A percentile compares a stretch with the other conserved stretches of the same genome.
These are phyloP conservation scores for Metschnikowia shivogae DNA, from an alignment of 805 yeast species.

Conservation along the genomic window DNA sequence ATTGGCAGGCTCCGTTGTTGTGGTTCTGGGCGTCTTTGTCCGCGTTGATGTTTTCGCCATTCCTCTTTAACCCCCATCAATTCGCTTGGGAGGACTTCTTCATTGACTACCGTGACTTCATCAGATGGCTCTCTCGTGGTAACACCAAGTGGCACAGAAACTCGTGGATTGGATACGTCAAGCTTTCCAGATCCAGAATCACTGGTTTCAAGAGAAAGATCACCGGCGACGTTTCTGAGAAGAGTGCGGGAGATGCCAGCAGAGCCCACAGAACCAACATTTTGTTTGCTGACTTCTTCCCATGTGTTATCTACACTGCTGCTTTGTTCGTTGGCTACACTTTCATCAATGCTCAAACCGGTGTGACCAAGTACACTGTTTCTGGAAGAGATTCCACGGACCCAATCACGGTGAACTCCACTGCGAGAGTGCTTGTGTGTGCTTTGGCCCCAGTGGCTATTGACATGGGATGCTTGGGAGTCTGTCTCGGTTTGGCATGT, in stretches of 20 bases:
- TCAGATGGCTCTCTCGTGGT: constrained; percentile 70
- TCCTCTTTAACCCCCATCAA: constrained; percentile 74
- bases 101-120: constrained; percentile 56
- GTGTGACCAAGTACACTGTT: constrained; percentile 50
- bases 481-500: constrained; percentile 81
- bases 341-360: constrained; percentile 80
- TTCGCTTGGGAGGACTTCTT: constrained; percentile 67
- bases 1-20: constrained; percentile 57
- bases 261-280: constrained; percentile 78
- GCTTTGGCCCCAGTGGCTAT: constrained; percentile 87
- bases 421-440: constrained; percentile 69
- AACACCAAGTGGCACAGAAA: constrained; percentile 84
- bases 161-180: constrained; percentile 83
- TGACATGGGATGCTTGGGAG: constrained; percentile 78
- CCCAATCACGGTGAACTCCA: constrained; percentile 58
- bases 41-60: constrained; percentile 67
- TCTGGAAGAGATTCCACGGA: constrained; percentile 27
- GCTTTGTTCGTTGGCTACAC: constrained; percentile 75
- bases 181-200: constrained; percentile 77
- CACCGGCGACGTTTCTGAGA: constrained; percentile 64
- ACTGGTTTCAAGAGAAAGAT: constrained; percentile 85
- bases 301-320: constrained; percentile 67
- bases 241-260: constrained; percentile 62
- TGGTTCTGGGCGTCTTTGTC: constrained; percentile 73
- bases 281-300: constrained; percentile 72